phyloP scores from a whole-genome alignment of 345 rosid genomes.

The Heritiera littoralis region DNA sequence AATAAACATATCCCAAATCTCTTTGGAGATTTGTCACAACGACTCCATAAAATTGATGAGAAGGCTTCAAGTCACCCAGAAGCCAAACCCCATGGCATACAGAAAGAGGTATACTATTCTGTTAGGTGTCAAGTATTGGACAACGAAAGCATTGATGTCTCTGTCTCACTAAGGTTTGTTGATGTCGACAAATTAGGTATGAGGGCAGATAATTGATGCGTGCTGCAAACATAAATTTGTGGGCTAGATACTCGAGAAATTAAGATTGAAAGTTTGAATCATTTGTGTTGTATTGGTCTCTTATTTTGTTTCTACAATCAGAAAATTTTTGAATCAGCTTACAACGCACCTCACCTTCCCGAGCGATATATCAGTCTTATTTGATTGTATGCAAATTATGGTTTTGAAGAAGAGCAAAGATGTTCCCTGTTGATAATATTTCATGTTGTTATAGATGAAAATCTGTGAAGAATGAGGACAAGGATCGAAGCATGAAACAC shows the following conservation, averaged over 20 bases:
- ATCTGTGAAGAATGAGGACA: not conserved
- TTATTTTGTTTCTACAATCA: too few species aligned
- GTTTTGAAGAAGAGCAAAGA: too few species aligned
- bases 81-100: not conserved
- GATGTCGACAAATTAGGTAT: not conserved
- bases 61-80: not conserved
- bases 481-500: conserved; percentile 12
- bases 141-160: not conserved
- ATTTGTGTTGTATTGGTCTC: not conserved
- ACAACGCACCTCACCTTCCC: too few species aligned
- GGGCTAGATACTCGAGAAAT: too few species aligned
- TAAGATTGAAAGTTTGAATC: too few species aligned
- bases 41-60: too few species aligned
- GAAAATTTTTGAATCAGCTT: too few species aligned
- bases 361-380: too few species aligned
- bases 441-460: not conserved
- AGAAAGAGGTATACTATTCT: not conserved
- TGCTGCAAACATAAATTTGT: too few species aligned
- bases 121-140: not conserved
- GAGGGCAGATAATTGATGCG: too few species aligned
- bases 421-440: not conserved
- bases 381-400: not conserved
- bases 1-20: too few species aligned
- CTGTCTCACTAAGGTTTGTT: not conserved
- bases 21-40: not conserved